These are phyloP conservation scores for Cunninghamia lanceolata DNA, from an alignment of 75 land plant genomes.

Conservation along the genomic window DNA sequence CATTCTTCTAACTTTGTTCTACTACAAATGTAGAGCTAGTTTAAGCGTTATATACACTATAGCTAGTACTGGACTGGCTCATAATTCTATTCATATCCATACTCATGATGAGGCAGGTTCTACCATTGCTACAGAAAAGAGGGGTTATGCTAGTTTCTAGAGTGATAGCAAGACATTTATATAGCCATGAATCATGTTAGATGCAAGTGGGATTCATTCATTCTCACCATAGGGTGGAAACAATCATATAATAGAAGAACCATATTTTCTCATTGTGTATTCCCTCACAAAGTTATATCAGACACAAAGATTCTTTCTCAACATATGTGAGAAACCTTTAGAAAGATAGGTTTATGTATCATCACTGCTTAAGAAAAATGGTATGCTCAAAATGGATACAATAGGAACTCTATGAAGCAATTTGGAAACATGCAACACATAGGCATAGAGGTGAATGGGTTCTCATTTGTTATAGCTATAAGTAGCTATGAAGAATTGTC, in stretches of 20 bases:
- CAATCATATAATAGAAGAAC: not conserved
- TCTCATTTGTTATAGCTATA: too few relatives aligned
- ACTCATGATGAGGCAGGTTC: not conserved
- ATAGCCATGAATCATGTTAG: not conserved
- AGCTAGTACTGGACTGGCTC: slow-evolving; percentile 74
- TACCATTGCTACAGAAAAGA: slow-evolving; percentile 15
- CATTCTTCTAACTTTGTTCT: slow-evolving; percentile 63
- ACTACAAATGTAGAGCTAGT: slow-evolving; percentile 16
- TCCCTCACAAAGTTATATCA: not conserved
- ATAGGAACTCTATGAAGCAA: too few relatives aligned
- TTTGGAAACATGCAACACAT: too few relatives aligned
- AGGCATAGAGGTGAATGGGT: too few relatives aligned
- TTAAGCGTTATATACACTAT: slow-evolving; percentile 67
- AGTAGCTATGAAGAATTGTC: too few relatives aligned
- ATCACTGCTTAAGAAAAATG: too few relatives aligned
- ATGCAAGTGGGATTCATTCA: not conserved
- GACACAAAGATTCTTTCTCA: too few relatives aligned
- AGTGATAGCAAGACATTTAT: slow-evolving; percentile 64
- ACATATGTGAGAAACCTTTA: too few relatives aligned
- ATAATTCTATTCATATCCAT: slow-evolving; percentile 35
- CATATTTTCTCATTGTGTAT: not conserved
- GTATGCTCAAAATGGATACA: too few relatives aligned
- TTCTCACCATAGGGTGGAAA: too few relatives aligned
- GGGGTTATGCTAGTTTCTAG: slow-evolving; percentile 78
- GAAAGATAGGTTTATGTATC: too few relatives aligned